Evolutionary conservation across 78 protist genomes (phyloP), one percentile per base, ranked within the genome.

Genomic region (Dictyostelium discoideum): DNA sequence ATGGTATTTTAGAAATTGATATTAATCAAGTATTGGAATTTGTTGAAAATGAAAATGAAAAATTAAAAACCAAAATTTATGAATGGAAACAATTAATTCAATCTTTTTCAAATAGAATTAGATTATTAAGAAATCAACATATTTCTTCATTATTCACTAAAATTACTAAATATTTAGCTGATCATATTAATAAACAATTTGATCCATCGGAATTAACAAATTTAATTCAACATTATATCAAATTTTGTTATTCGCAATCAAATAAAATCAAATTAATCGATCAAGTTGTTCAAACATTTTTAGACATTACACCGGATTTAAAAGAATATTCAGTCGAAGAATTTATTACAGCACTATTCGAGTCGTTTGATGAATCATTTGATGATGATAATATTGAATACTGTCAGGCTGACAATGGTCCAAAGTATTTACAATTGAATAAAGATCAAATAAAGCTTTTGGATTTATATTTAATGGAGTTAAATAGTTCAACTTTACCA

Each of bases 81-180:
- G 0, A 6, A 13, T 88, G 93, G 93, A 44, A 20, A 13, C 18
- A 44, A 2, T 8, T 11, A 5, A 76, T 88, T 3, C 20, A 44
- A 6, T 18, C 22, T 2, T 78, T 88, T 40, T 79, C 79, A 42
- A 37, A 7, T 2, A 7, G 84, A 24, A 3, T 88, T 13, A 40
- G 85, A 77, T 26, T 88, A 5, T 44, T 88, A 3, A 32, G 86
- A 26, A 50, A 50, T 67, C 86, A 44, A 40, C 85, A 86, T 24
- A 57, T 88, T 18, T 88, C 93, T 10, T 80, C 86, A 16, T 44
- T 88, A 10, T 50, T 60, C 44, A 16, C 40, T 22, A 5, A 11
- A 2, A 9, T 86, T 29, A 24, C 20, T 73, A 10, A 76, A 39
- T 20, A 13, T 57, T 60, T 22, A 16, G 37, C 1, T 13, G 63